These are phyloP conservation scores for Pseudogymnoascus sp. DNA, from an alignment of 2,329 filamentous ascomycete species.

Conservation along the genomic window DNA sequence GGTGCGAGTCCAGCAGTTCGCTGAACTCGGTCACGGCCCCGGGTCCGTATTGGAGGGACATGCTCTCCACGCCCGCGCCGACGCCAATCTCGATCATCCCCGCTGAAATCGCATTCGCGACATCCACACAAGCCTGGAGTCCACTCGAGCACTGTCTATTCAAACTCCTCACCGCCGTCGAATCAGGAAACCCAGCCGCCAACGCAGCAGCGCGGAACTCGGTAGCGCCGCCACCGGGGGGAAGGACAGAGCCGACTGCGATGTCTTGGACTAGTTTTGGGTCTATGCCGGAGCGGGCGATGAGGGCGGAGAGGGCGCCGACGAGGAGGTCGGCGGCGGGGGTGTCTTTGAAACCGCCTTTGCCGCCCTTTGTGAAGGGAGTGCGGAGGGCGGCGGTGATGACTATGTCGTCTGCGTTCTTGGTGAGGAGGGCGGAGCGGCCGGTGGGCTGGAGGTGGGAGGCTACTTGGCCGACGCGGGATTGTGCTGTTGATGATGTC, in stretches of 20 bases:
- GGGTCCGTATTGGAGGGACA: conserved; percentile 85
- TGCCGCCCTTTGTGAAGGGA: conserved; percentile 85
- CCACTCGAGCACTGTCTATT: conserved; percentile 95
- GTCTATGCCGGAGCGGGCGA: conserved; percentile 82
- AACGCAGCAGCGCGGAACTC: conserved; percentile 92
- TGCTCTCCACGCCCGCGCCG: conserved; percentile 93
- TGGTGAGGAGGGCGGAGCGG: conserved; percentile 44
- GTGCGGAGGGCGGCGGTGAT: conserved; percentile 89
- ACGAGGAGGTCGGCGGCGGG: conserved; percentile 75
- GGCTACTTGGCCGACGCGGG: conserved; percentile 44
- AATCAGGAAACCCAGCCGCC: conserved; percentile 82
- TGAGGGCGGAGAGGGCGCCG: conserved; percentile 71
- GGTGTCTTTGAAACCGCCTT: conserved; percentile 94
- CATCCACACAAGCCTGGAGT: conserved; percentile 84
- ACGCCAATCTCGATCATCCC: conserved; percentile 96
- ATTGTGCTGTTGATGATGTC: conserved; percentile 21
- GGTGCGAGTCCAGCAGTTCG: conserved; percentile 72
- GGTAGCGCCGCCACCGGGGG: conserved; percentile 88
- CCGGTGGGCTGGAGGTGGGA: conserved; percentile 42
- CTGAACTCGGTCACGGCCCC: conserved; percentile 88
- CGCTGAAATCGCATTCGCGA: conserved; percentile 82
- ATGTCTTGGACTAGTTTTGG: conserved; percentile 85
- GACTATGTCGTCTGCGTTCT: conserved; percentile 70
- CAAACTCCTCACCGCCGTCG: conserved; percentile 74
- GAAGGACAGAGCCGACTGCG: conserved; percentile 81